Conservation (phyloP, 805 yeast species). For the Kodamaea hsintzibuensis region DNA sequence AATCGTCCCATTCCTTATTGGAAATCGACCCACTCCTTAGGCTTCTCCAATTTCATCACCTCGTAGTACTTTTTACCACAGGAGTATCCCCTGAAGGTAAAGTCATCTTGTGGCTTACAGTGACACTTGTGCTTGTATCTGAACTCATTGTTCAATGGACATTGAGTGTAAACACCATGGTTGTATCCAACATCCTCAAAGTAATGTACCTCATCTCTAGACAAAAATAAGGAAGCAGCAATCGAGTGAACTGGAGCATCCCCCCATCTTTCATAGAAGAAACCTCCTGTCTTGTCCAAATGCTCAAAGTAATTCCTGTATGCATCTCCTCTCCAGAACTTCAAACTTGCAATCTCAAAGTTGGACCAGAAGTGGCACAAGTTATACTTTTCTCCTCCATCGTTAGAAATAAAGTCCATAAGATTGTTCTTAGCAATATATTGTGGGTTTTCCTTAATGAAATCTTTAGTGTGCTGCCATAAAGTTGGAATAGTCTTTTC, state of each 20-base stretch:
- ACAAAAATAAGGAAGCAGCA: constrained; percentile 78
- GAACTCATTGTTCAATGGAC: constrained; percentile 66
- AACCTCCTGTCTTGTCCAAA: constrained; percentile 81
- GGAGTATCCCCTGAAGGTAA: constrained; percentile 58
- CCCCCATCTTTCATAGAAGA: constrained; percentile 92
- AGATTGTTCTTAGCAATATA: constrained; percentile 61
- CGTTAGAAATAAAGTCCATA: constrained; percentile 69
- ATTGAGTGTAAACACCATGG: constrained; percentile 77
- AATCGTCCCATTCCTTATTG: not conserved
- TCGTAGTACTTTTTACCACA: constrained; percentile 35
- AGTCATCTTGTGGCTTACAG: constrained; percentile 71
- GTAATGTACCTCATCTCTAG: constrained; percentile 68
- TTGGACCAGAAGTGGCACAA: constrained; percentile 92
- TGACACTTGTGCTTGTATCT: constrained; percentile 64
- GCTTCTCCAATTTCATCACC: constrained; percentile 30
- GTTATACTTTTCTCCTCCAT: constrained; percentile 68
- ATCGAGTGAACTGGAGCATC: constrained; percentile 92
- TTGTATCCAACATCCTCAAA: constrained; percentile 84
- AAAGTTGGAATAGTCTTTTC: constrained; percentile 81
- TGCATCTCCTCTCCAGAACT: constrained; percentile 73
- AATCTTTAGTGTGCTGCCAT: constrained; percentile 75
- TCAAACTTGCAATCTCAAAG: constrained; percentile 76
- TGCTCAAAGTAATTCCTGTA: constrained; percentile 69
- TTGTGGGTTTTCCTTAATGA: constrained; percentile 60
- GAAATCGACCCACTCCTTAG: constrained; percentile 13